A percentile compares a stretch with the other conserved stretches of the same genome.
Conservation (phyloP, 1,139 yeast genomes). For the Suhomyces coccinellae region DNA sequence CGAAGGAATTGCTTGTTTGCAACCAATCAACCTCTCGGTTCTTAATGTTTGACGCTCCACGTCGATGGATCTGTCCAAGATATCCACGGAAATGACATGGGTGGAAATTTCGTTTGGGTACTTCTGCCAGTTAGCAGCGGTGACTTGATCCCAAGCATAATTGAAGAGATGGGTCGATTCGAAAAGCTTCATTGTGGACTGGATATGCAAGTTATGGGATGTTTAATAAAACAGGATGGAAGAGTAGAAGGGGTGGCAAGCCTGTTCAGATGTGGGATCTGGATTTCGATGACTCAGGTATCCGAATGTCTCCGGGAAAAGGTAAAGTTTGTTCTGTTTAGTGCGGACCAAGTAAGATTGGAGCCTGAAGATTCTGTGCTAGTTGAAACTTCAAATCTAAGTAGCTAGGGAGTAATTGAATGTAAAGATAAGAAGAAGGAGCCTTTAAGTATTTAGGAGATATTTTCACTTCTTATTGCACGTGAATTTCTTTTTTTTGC, state of each 20-base stretch:
- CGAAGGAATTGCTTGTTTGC: slow-evolving; percentile 81
- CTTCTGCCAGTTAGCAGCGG: slow-evolving; percentile 96
- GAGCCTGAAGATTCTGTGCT: too few relatives aligned
- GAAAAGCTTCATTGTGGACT: slow-evolving; percentile 67
- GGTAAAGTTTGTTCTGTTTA: too few relatives aligned
- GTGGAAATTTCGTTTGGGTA: slow-evolving; percentile 91
- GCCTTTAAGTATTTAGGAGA: neutral
- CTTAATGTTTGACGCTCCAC: slow-evolving; percentile 56
- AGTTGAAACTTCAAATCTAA: too few relatives aligned
- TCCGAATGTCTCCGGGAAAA: too few relatives aligned
- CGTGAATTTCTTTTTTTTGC: neutral
- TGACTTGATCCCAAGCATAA: slow-evolving; percentile 92
- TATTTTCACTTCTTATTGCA: neutral
- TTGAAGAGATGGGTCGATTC: slow-evolving; percentile 65
- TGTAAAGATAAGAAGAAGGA: too few relatives aligned
- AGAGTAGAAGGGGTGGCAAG: too few relatives aligned
- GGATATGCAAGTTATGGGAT: neutral
- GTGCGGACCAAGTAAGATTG: too few relatives aligned
- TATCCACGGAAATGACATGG: slow-evolving; percentile 95
- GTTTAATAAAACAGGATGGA: too few relatives aligned
- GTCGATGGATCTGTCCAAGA: slow-evolving; percentile 69
- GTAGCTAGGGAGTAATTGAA: too few relatives aligned
- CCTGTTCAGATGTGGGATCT: too few relatives aligned
- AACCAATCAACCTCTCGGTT: slow-evolving; percentile 86
- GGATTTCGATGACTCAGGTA: too few relatives aligned